These are phyloP conservation scores for Monilinia aucupariae DNA, from an alignment of 2,329 filamentous ascomycete species.

Conservation along the genomic window DNA sequence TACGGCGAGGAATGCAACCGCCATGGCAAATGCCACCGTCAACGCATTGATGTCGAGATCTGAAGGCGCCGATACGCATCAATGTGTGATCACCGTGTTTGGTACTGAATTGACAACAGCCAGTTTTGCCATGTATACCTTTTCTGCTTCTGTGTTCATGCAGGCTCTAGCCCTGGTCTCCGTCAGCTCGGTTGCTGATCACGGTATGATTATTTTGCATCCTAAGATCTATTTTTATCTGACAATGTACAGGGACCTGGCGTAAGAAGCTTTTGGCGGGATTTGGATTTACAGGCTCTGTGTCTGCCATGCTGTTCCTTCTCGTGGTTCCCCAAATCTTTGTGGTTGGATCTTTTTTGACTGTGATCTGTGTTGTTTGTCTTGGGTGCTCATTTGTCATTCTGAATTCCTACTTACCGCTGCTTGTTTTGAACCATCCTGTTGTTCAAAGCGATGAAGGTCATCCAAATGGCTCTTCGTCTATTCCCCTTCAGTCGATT, in stretches of 20 bases:
- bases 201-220: slow-evolving; percentile 48
- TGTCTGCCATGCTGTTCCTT: slow-evolving; percentile 82
- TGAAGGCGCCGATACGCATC: slow-evolving; percentile 26
- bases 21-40: slow-evolving; percentile 19
- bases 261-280: slow-evolving; percentile 78
- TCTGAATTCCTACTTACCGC: slow-evolving; percentile 86
- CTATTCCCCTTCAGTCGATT: slow-evolving; percentile 21
- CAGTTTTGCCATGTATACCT: slow-evolving; percentile 97
- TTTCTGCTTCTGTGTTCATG: slow-evolving; percentile 81
- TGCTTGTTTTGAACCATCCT: slow-evolving; percentile 82
- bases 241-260: slow-evolving; percentile 47
- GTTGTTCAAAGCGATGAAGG: slow-evolving; percentile 12
- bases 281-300: slow-evolving; percentile 79
- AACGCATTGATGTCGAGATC: slow-evolving; percentile 27
- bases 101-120: slow-evolving; percentile 88
- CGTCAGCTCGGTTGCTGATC: slow-evolving; percentile 91
- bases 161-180: slow-evolving; percentile 88
- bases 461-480: slow-evolving; percentile 8
- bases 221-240: not conserved
- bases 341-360: slow-evolving; percentile 71
- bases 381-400: slow-evolving; percentile 93
- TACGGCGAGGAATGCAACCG: slow-evolving; percentile 41
- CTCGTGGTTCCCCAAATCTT: slow-evolving; percentile 70
- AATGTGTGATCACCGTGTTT: slow-evolving; percentile 73
- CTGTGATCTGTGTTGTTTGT: slow-evolving; percentile 84